Conservation (phyloP, 176 grass and related monocot species). For the Themeda triandra region DNA sequence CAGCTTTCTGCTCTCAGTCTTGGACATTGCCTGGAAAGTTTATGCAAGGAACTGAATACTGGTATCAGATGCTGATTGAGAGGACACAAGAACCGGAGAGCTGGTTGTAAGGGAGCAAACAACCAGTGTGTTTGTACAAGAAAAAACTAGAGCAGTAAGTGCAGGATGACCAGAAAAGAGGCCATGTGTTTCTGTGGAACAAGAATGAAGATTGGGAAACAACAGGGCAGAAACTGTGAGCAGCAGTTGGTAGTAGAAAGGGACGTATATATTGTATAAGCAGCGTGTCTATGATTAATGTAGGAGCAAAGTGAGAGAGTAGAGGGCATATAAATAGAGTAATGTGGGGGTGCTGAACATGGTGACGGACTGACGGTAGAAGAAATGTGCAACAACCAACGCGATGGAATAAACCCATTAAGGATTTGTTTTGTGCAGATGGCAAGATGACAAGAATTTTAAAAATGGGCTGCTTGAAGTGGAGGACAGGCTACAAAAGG, state of each 20-base stretch:
- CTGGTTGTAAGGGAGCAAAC: background rate
- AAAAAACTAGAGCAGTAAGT: background rate
- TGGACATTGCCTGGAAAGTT: conserved; percentile 35
- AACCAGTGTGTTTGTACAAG: background rate
- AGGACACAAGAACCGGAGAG: background rate
- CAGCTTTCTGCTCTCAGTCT: conserved; percentile 40
- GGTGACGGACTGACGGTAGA: conserved; percentile 15
- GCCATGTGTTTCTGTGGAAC: background rate
- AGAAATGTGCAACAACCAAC: conserved; percentile 43
- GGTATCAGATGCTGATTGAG: background rate
- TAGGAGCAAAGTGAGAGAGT: background rate
- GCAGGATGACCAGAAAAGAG: conserved; percentile 1
- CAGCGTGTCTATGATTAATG: conserved; percentile 4
- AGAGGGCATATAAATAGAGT: conserved; percentile 23
- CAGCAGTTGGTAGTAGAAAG: conserved; percentile 39
- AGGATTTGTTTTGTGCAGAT: conserved; percentile 20
- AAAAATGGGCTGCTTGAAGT: conserved; percentile 14
- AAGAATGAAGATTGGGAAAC: conserved; percentile 12
- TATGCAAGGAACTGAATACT: background rate
- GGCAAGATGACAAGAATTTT: conserved; percentile 40
- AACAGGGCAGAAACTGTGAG: conserved; percentile 22
- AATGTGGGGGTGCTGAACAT: conserved; percentile 9
- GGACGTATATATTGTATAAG: conserved; percentile 9
- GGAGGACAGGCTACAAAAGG: conserved; percentile 15
- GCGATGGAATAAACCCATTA: conserved; percentile 37